A percentile compares a stretch with the other conserved stretches of the same genome.
These are phyloP conservation scores for Starmerella stigmatis DNA, from an alignment of 805 yeast genomes.

Conservation along the genomic window DNA sequence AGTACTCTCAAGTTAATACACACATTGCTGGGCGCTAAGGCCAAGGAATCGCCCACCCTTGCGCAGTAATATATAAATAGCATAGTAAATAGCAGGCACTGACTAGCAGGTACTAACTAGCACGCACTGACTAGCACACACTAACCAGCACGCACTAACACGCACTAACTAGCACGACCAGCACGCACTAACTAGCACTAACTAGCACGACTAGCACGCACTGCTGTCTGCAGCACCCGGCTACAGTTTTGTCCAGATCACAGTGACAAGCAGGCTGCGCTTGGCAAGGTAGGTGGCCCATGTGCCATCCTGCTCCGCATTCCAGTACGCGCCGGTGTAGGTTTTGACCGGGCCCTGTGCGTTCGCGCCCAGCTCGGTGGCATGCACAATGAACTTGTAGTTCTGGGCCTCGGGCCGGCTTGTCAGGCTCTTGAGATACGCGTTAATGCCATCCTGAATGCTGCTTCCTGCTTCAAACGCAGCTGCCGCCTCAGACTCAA, in stretches of 20 bases:
- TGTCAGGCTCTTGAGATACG: constrained; percentile 10
- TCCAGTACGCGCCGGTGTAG: constrained; percentile 25
- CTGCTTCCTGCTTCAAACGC: constrained; percentile 8
- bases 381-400: constrained; percentile 23
- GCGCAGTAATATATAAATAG: no score
- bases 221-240: no score
- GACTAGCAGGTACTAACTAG: no score
- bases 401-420: constrained; percentile 16
- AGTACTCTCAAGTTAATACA: no score
- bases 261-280: constrained; percentile 13
- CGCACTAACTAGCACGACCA: no score
- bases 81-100: no score
- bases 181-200: no score
- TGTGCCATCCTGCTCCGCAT: constrained; percentile 24
- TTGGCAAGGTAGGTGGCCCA: constrained; percentile 15
- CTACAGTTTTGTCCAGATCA: constrained; percentile 20
- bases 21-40: no score
- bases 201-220: no score
- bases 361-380: constrained; percentile 11
- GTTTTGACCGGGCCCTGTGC: constrained; percentile 19
- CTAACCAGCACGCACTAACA: no score
- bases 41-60: no score
- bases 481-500: constrained; percentile 11
- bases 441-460: constrained; percentile 12
- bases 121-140: no score